Base-by-base conservation (phyloP, 441 rosid genomes). In the Kokia cookei region DNA sequence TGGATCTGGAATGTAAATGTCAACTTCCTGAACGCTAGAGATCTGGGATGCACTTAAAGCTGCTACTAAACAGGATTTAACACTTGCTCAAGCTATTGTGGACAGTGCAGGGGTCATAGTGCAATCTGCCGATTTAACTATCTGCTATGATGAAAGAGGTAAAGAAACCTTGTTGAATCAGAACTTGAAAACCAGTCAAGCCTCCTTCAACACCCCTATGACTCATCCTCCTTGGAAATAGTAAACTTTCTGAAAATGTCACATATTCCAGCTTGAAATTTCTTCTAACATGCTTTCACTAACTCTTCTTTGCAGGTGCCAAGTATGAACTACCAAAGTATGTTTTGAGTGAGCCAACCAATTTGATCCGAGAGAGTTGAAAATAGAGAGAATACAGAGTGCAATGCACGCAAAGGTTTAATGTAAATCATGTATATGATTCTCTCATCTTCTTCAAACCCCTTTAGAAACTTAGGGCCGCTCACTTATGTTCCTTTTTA, bases 31-130 rank as follows among this genome's bases (percentile, higher is more conserved):
- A 63, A 75, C 27, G 5, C 5, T 81, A 93, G 97, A 90, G 86
- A 93, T 93, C 67, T 92, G 98, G 98, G 96, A 92, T 68, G 98
- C 98, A 17, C 94, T 92, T 48, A 91, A 87, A 12, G 96, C 96
- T 57, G 98, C 98, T 8, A 87, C 89, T 15, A 92, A 88, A 82
- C 89, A 91, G 69, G 97, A 90, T 66, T 63, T 88, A 63, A 65
- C 76, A 50, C 91, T 90, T 73, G 96, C 97, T 1, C 97, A 88
- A 82, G 90, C 92, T 65, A 90, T 92, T 35, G 90, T 93, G 68
- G 96, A 92, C 35, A 88, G 98, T 27, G 96, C 97, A 12, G 95
- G 98, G 17, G 90, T 91, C 75, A 94, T 92, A 45, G 79, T 90
- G 77, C 93, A 94, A 77, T 86, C 37, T 84, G 86, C 86, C 43